These are phyloP conservation scores for Lepiota venenata DNA, from an alignment of 768 basidiomycete genomes.

Conservation along the genomic window DNA sequence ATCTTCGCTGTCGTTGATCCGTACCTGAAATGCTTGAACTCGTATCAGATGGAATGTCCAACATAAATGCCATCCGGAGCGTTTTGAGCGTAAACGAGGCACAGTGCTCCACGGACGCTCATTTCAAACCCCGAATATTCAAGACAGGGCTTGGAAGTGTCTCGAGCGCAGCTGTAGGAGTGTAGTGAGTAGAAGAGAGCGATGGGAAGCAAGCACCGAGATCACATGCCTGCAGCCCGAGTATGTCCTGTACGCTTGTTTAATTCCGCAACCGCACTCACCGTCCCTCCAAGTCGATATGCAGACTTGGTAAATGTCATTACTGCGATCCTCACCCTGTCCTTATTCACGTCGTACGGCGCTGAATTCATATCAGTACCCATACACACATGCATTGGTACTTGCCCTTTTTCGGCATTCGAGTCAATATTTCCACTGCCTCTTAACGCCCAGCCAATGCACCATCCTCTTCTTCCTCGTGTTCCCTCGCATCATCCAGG, in stretches of 20 bases:
- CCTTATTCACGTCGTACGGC: constrained; percentile 94
- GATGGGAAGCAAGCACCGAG: neutral
- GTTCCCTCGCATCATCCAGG: constrained; percentile 31
- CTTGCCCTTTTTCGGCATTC: constrained; percentile 86
- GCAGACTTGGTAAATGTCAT: constrained; percentile 91
- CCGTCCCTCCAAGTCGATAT: constrained; percentile 89
- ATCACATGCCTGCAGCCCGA: constrained; percentile 74
- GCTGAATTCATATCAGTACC: constrained; percentile 38
- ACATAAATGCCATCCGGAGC: constrained; percentile 76
- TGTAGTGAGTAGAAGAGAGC: neutral
- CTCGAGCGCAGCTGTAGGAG: constrained; percentile 67
- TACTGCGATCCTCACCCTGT: constrained; percentile 84
- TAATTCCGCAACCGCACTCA: constrained; percentile 83
- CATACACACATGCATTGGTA: constrained; percentile 1
- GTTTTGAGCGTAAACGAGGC: constrained; percentile 71
- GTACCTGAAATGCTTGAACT: constrained; percentile 81
- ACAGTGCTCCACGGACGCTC: constrained; percentile 85
- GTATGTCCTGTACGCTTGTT: constrained; percentile 69
- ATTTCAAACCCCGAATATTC: constrained; percentile 51
- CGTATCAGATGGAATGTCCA: constrained; percentile 92
- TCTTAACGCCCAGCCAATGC: constrained; percentile 65
- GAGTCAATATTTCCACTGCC: constrained; percentile 89
- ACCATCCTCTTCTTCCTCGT: constrained; percentile 39
- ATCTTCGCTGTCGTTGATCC: constrained; percentile 34
- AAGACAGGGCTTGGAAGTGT: constrained; percentile 60